phyloP scores from a whole-genome alignment of 2,329 filamentous ascomycete genomes.

The Trichoderma koningii region DNA sequence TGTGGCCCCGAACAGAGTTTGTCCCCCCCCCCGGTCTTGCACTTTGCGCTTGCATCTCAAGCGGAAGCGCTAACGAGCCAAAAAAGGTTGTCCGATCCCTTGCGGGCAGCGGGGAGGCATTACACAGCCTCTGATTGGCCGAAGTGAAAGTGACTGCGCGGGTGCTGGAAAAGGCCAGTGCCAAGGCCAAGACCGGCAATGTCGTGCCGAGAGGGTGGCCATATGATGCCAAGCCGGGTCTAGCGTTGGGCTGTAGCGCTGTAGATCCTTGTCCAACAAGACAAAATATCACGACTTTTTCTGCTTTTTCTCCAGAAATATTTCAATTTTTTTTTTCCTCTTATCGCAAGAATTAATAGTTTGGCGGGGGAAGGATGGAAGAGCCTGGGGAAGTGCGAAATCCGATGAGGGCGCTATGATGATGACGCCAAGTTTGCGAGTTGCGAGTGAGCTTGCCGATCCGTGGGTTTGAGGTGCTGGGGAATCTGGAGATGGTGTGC shows the following conservation, averaged over 20 bases:
- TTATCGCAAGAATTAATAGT: background rate
- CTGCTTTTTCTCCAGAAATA: no score
- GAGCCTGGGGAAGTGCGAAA: background rate
- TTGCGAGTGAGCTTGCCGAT: background rate
- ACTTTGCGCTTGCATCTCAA: background rate
- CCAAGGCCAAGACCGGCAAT: slow-evolving; percentile 13
- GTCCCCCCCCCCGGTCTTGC: background rate
- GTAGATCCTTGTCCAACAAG: slow-evolving; percentile 10
- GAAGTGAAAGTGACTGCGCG: background rate
- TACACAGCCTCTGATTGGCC: background rate
- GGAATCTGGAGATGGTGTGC: background rate
- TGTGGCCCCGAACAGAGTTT: background rate
- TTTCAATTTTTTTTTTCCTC: background rate
- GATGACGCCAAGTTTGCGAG: background rate
- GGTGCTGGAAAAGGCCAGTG: background rate
- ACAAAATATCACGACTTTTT: background rate
- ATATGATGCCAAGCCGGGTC: background rate
- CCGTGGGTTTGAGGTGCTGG: background rate
- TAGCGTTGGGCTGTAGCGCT: slow-evolving; percentile 1
- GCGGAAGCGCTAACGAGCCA: background rate
- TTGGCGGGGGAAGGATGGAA: background rate
- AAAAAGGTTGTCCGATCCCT: background rate
- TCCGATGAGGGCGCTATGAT: background rate
- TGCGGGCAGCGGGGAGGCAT: slow-evolving; percentile 10
- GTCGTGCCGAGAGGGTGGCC: slow-evolving; percentile 3